phyloP scores from a whole-genome alignment of 345 rosid species.

The Eucalyptus tenuipes region DNA sequence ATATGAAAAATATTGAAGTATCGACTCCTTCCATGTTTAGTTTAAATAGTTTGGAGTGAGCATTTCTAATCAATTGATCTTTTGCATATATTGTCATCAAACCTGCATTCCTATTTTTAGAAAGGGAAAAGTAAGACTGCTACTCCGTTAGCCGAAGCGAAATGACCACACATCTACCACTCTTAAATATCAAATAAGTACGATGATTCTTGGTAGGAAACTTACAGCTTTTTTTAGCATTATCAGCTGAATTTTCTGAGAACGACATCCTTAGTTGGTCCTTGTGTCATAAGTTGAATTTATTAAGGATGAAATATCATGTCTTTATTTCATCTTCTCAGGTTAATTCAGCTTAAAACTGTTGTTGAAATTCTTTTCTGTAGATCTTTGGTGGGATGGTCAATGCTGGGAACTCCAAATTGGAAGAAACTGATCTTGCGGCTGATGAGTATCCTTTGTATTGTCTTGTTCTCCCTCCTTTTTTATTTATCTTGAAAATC shows the following conservation, averaged over 20 bases:
- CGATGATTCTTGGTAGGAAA: background rate
- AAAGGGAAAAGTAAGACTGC: background rate
- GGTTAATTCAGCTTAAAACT: background rate
- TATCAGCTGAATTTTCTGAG: background rate
- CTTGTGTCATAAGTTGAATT: background rate
- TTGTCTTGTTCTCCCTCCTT: background rate
- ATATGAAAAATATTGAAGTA: background rate
- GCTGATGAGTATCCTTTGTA: slow-evolving; percentile 77
- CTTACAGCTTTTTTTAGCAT: background rate
- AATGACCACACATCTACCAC: background rate
- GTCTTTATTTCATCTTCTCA: background rate
- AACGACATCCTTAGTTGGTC: background rate
- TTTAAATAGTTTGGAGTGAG: background rate
- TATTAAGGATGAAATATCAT: background rate
- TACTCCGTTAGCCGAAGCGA: background rate
- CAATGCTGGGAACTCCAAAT: slow-evolving; percentile 67
- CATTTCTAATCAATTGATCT: background rate
- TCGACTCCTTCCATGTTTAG: background rate
- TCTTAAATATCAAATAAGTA: background rate
- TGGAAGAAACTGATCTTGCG: slow-evolving; percentile 50
- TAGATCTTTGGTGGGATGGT: slow-evolving; percentile 92
- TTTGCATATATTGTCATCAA: background rate
- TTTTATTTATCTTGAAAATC: background rate
- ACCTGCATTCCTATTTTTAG: background rate
- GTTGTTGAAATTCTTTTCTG: background rate